phyloP scores from a whole-genome alignment of 202 grass and related monocot species.

The Bolboschoenoplectus hybrid region DNA sequence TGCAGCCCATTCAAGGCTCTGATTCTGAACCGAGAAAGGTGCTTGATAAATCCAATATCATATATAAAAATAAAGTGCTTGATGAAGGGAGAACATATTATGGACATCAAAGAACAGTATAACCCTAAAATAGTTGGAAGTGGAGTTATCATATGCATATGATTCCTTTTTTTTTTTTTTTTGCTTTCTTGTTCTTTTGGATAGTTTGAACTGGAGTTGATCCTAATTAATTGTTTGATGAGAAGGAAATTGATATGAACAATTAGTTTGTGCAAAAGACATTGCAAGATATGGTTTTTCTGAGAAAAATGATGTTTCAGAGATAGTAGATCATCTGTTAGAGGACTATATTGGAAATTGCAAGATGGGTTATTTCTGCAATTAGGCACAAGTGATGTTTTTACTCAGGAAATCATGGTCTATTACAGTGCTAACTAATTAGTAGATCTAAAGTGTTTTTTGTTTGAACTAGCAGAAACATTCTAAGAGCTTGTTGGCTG shows the following conservation, averaged over 20 bases:
- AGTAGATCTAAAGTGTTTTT: neutral
- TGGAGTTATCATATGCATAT: neutral
- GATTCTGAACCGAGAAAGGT: conserved; percentile 19
- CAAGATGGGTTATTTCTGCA: neutral
- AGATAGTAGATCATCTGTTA: neutral
- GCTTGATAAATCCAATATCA: conserved; percentile 7
- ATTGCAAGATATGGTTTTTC: neutral
- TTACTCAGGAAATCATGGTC: neutral
- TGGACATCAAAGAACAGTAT: neutral
- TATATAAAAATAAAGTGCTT: conserved; percentile 11
- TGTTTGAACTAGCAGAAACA: conserved; percentile 5
- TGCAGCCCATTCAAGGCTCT: conserved; percentile 55
- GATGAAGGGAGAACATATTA: neutral
- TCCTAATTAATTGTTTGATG: neutral
- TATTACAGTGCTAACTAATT: neutral
- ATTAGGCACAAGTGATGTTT: neutral
- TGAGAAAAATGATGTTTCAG: neutral
- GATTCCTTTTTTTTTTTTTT: neutral
- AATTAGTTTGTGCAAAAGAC: neutral
- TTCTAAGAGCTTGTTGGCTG: conserved; percentile 66
- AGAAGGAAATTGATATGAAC: neutral
- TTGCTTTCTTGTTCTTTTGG: too few species aligned
- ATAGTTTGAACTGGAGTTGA: neutral
- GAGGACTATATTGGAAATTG: neutral
- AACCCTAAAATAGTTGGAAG: neutral